Evolutionary conservation across 164 flowering plant genomes (phyloP), one percentile per base, ranked within the genome.

Genomic region (Piper longum): DNA sequence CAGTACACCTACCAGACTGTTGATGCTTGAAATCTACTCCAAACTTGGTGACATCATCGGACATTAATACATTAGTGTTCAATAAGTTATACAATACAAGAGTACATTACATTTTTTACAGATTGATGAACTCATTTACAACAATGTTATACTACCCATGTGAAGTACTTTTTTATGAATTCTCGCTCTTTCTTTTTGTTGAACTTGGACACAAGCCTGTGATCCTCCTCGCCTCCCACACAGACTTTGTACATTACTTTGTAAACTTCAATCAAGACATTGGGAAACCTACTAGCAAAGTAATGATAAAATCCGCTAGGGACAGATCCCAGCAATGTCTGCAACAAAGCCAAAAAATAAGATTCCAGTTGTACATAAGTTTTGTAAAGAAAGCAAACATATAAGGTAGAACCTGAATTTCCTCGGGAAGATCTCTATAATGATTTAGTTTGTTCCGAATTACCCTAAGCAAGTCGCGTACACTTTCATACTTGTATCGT

Each of bases 281-380:
- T 81, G 1, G 98, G 98, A 65, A 83, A 93, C 65, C 97, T 81
- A 61, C 69, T 74, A 1, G 82, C 69, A 69, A 92, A 89, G 73
- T 92, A 92, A 41, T 62, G 74, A 66, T 86, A 79, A 67, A 80
- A 92, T 66, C 95, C 98, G 64, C 81, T 86, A 4, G 98, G 95
- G 45, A 85, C 75, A 3, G 82, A 59, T 68, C 96, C 98, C 16
- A 92, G 76, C 52, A 86, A 67, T 70, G 80, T 83, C 98, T 92
- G 70, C 11, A 57, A 45, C 42, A 59, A 41, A 60, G 4, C 42
- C 62, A 13, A 60, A 39, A 13, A 16, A 40, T 48, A 60, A 16
- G 14, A 60, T 11, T 40, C 4, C 0, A 17, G 6, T 39, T 60
- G 41, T 0, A 60, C 42, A 60, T 11, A 42, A 39, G 8, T 9